Conservation (phyloP, 495 filamentous ascomycete genomes). For the Penicillium atrosanguineum region DNA sequence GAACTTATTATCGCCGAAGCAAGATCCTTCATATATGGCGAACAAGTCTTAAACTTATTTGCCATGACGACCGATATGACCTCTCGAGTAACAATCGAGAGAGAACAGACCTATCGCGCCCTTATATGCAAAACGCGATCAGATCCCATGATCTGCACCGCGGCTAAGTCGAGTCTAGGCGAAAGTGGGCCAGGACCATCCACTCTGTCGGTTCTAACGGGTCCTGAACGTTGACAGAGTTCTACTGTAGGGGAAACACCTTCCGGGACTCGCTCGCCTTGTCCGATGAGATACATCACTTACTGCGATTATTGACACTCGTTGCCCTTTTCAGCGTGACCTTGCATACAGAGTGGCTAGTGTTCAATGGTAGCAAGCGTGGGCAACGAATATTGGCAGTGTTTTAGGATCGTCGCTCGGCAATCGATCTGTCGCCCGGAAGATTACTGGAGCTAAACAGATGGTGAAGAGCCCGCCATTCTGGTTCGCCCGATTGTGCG, state of each 20-base stretch:
- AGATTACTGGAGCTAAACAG: not conserved
- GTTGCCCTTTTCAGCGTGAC: not conserved
- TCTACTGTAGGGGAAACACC: not conserved
- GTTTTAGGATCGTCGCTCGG: conserved; percentile 1
- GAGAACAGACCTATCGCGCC: conserved; percentile 14
- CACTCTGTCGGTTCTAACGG: too few species aligned
- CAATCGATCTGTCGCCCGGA: not conserved
- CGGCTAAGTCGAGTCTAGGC: not conserved
- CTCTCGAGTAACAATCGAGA: not conserved
- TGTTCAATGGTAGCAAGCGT: not conserved
- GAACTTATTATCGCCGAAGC: too few species aligned
- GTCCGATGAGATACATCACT: conserved; percentile 3
- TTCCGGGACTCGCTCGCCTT: not conserved
- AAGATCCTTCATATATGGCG: too few species aligned
- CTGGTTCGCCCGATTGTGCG: conserved; percentile 15
- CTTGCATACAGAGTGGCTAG: conserved; percentile 11
- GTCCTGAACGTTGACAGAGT: not conserved
- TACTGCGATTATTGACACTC: not conserved
- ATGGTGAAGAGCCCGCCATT: conserved; percentile 1
- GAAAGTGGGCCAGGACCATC: too few species aligned
- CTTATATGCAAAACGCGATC: conserved; percentile 15
- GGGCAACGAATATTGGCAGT: not conserved
- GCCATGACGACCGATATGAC: too few species aligned
- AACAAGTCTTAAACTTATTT: too few species aligned
- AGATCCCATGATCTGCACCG: conserved; percentile 5